These are phyloP conservation scores for Aspergillus oerlinghausenensis DNA, from an alignment of 2,329 filamentous ascomycete species.

Conservation along the genomic window DNA sequence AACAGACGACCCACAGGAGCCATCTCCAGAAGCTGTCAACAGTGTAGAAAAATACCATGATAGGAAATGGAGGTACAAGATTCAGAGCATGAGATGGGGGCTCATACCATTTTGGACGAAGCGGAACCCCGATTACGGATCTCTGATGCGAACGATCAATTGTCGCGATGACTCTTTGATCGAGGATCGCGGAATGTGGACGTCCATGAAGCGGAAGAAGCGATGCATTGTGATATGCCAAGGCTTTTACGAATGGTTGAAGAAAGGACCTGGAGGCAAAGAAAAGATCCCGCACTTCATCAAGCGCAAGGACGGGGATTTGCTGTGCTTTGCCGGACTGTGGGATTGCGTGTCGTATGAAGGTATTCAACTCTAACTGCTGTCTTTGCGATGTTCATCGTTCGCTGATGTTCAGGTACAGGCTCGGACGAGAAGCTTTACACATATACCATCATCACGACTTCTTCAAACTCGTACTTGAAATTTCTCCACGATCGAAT, in stretches of 20 bases:
- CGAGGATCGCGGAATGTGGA: constrained; percentile 80
- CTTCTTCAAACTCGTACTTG: constrained; percentile 74
- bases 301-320: constrained; percentile 71
- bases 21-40: not conserved
- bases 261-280: constrained; percentile 64
- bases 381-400: not conserved
- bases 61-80: constrained; percentile 54
- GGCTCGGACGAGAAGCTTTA: constrained; percentile 67
- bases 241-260: constrained; percentile 96
- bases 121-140: constrained; percentile 69
- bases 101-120: constrained; percentile 93
- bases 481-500: constrained; percentile 89
- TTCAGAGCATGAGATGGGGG: constrained; percentile 96
- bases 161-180: constrained; percentile 84
- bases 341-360: constrained; percentile 87
- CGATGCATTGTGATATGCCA: constrained; percentile 83
- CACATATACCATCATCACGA: constrained; percentile 93
- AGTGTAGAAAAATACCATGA: not conserved
- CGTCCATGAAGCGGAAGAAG: constrained; percentile 81
- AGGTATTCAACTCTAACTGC: constrained; percentile 42
- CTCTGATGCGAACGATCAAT: constrained; percentile 86
- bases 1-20: constrained; percentile 24
- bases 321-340: constrained; percentile 86
- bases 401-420: constrained; percentile 18
- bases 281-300: constrained; percentile 83